Evolutionary conservation across 1,284 basidiomycete genomes (phyloP).

Genomic region (Ceratobasidium sp.): DNA sequence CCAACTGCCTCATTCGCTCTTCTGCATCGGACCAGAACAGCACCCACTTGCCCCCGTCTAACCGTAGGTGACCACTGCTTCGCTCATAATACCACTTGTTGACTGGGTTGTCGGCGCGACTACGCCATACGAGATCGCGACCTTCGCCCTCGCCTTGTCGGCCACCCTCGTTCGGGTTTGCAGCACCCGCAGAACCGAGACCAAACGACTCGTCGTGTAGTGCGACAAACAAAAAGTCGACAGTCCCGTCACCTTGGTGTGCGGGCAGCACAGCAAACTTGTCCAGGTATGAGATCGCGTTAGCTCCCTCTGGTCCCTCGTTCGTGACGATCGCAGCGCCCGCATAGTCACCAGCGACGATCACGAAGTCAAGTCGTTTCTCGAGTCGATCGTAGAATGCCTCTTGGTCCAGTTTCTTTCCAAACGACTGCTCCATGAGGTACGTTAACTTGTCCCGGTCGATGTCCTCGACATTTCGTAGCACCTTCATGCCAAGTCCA

Average conservation of each 20-base stretch:
- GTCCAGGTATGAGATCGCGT: constrained; percentile 89
- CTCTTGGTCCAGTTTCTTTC: constrained; percentile 74
- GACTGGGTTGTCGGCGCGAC: constrained; percentile 90
- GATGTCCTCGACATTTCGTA: constrained; percentile 70
- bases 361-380: constrained; percentile 86
- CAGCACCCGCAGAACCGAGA: constrained; percentile 90
- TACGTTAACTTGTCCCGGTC: constrained; percentile 80
- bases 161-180: constrained; percentile 92
- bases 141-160: constrained; percentile 88
- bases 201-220: constrained; percentile 99
- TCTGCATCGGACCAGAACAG: constrained; percentile 99
- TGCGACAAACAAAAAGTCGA: constrained; percentile 99
- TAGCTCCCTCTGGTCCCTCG: constrained; percentile 60
- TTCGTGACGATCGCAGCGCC: constrained; percentile 95
- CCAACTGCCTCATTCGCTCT: constrained; percentile 67
- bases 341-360: constrained; percentile 95
- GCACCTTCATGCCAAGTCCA: constrained; percentile 86
- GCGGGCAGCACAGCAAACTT: constrained; percentile 97
- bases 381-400: constrained; percentile 85
- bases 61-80: constrained; percentile 87
- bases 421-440: constrained; percentile 90
- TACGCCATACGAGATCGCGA: constrained; percentile 96
- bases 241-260: constrained; percentile 97
- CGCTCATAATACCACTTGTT: constrained; percentile 99
- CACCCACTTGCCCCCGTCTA: constrained; percentile 81